Evolutionary conservation across 2,329 filamentous ascomycete species (phyloP).

Genomic region (Cercospora beticola): DNA sequence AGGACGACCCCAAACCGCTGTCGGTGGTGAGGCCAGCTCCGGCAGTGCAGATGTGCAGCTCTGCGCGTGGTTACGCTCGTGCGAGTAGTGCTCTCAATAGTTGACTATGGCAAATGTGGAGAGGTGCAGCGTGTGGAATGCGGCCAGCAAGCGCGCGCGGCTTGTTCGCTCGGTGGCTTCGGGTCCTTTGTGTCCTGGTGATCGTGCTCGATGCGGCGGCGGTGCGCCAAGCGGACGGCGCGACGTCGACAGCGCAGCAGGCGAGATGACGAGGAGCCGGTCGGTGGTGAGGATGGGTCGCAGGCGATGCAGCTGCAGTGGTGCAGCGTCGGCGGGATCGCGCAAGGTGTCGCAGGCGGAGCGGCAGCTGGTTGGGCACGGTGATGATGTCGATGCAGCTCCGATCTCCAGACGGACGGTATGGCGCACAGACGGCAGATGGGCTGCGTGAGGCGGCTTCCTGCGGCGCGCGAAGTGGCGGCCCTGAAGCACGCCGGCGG

Average conservation of each 20-base stretch:
- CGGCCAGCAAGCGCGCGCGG: conserved; percentile 18
- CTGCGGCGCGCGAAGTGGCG: not conserved
- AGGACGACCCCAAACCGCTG: conserved; percentile 26
- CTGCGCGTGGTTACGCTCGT: not conserved
- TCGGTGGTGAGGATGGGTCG: not conserved
- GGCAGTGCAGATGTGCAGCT: conserved; percentile 11
- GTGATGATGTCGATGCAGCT: not conserved
- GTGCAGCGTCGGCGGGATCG: not conserved
- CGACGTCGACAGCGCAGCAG: not conserved
- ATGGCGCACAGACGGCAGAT: not conserved
- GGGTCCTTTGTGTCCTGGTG: conserved; percentile 14
- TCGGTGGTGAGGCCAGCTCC: conserved; percentile 22
- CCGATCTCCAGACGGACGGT: not conserved
- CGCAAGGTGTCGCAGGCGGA: not conserved
- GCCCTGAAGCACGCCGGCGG: not conserved
- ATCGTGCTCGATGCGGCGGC: conserved; percentile 3
- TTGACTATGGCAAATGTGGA: conserved; percentile 1
- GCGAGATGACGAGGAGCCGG: not conserved
- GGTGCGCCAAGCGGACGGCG: not conserved
- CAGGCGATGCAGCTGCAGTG: not conserved
- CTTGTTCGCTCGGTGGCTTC: conserved; percentile 13
- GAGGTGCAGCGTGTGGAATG: conserved; percentile 26
- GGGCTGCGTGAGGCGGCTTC: not conserved
- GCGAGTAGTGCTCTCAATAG: not conserved
- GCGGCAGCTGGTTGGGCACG: not conserved